These are phyloP conservation scores for Arthroderma sp. DNA, from an alignment of 2,329 filamentous ascomycete genomes.

Conservation along the genomic window DNA sequence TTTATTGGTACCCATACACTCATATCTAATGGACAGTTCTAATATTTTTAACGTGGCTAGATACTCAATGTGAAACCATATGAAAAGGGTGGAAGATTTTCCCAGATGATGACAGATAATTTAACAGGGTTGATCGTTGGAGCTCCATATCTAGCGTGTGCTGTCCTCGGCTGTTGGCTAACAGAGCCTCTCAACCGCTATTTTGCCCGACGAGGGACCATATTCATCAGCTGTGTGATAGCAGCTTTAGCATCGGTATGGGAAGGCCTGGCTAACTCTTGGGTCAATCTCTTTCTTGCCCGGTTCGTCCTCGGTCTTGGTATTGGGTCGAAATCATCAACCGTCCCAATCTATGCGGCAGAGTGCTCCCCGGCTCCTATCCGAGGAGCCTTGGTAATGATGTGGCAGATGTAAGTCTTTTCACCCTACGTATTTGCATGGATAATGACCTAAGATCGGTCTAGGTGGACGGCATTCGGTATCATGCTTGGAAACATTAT, in stretches of 20 bases:
- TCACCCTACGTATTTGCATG: too few relatives aligned
- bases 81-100: conserved; percentile 13
- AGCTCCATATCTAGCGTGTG: conserved; percentile 34
- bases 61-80: conserved; percentile 6
- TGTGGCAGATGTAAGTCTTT: conserved; percentile 36
- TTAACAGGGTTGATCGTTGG: conserved; percentile 33
- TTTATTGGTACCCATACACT: background rate
- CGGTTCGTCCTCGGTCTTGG: conserved; percentile 32
- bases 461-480: conserved; percentile 30
- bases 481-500: conserved; percentile 37
- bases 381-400: conserved; percentile 38
- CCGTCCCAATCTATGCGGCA: conserved; percentile 36
- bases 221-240: conserved; percentile 31
- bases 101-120: conserved; percentile 18
- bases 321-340: conserved; percentile 32
- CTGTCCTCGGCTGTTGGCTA: conserved; percentile 35
- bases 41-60: conserved; percentile 1
- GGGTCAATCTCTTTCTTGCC: conserved; percentile 30
- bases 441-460: background rate
- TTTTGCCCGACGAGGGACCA: conserved; percentile 34
- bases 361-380: conserved; percentile 38
- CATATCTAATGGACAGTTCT: background rate
- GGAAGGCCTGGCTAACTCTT: conserved; percentile 30
- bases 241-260: conserved; percentile 30
- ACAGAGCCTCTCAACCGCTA: conserved; percentile 35